A percentile compares a stretch with the other conserved stretches of the same genome.
These are phyloP conservation scores for Arabidopsis lyrata DNA, from an alignment of 441 rosid genomes.

Conservation along the genomic window DNA sequence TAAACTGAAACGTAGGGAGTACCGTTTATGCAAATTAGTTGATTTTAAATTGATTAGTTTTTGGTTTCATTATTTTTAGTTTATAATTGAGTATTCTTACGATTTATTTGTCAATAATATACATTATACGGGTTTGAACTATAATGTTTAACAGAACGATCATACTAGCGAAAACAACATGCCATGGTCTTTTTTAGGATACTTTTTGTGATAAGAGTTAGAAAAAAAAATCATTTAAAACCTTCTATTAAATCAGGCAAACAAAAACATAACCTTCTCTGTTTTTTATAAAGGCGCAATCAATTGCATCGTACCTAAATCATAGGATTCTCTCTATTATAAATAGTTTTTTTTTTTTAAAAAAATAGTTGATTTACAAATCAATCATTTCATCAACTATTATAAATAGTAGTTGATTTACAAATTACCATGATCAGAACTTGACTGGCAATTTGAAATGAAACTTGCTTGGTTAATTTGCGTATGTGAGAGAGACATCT, in stretches of 20 bases:
- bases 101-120: too few relatives aligned
- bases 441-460: slow-evolving; percentile 7
- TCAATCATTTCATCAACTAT: too few relatives aligned
- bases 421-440: slow-evolving; percentile 18
- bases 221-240: too few relatives aligned
- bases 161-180: neutral
- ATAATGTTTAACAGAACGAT: too few relatives aligned
- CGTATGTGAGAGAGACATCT: neutral
- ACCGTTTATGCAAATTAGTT: too few relatives aligned
- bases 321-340: slow-evolving; percentile 24
- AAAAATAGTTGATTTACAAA: slow-evolving; percentile 34
- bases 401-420: too few relatives aligned
- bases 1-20: too few relatives aligned
- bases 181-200: neutral
- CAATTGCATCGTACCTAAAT: slow-evolving; percentile 21
- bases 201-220: neutral
- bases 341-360: too few relatives aligned
- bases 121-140: too few relatives aligned
- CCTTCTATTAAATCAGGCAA: neutral
- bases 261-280: neutral
- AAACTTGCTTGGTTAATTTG: neutral
- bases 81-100: too few relatives aligned
- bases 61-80: too few relatives aligned
- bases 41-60: too few relatives aligned
- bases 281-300: slow-evolving; percentile 8